Base-by-base conservation (phyloP, 805 yeast species). In the Yamadazyma olivae region DNA sequence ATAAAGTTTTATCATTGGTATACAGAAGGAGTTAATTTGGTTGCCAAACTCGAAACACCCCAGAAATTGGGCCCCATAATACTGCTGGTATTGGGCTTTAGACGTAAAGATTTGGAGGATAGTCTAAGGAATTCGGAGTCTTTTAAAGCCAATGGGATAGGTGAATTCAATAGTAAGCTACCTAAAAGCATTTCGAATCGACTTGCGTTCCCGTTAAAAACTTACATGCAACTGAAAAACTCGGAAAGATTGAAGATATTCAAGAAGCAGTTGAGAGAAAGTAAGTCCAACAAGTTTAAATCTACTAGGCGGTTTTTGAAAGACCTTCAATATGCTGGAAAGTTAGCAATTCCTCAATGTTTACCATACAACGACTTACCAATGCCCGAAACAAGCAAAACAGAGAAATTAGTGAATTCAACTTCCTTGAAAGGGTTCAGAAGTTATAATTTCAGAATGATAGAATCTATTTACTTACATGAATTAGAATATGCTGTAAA, bases 401-500 rank as follows among this genome's bases (percentile, higher is more conserved):
- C 30, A 1, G 12, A 22, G 12, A 45, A 45, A 26, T 39, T 41
- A 7, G 34, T 26, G 26, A 26, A 35, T 15, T 45, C 49, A 6
- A 41, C 46, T 2, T 34, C 45, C 4, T 10, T n/a, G 9, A 35
- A 33, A n/a, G 48, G 51, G 2, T 33, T 60, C n/a, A 34, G 38
- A 3, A 63, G 60, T 1, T 66, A 66, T 45, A 70, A 65, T 39
- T 26, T 41, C 43, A 57, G 52, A 22, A 54, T 59, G 30, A 45
- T 67, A 4, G 56, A 61, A 5, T 41, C 59, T 2, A 49, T 67
- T 2, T 20, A 64, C 19, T 55, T 54, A 33, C 68, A 69, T 0
- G 54, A 53, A 14, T 27, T 67, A 14, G 70, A 57, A 43, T 54
- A 52, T 41, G 57, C 56, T 30, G 46, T 66, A 29, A 66, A 67